Conservation (phyloP, 305 asterid genomes). For the Solanum hybrid region DNA sequence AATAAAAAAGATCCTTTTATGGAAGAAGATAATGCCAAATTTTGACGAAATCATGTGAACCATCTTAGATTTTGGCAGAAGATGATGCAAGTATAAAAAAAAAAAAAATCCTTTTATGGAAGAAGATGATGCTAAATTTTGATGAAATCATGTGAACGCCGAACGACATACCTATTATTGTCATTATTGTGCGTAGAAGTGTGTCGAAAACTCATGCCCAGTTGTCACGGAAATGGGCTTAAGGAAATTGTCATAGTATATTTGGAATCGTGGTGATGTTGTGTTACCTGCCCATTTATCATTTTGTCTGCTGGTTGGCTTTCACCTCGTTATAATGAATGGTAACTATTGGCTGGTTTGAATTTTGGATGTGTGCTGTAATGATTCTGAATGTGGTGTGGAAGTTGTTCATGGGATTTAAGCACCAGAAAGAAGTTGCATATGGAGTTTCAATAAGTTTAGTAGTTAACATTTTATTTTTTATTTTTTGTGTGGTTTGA, state of each 20-base stretch:
- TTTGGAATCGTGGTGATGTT: not conserved
- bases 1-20: not conserved
- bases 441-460: too few relatives aligned
- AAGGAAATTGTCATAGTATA: not conserved
- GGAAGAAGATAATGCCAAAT: not conserved
- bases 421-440: not conserved
- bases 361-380: not conserved
- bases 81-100: not conserved
- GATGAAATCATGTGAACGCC: not conserved
- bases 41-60: too few relatives aligned
- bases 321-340: not conserved
- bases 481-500: too few relatives aligned
- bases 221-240: not conserved
- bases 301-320: not conserved
- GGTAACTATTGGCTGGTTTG: not conserved
- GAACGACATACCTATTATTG: not conserved
- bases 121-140: not conserved
- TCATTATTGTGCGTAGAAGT: not conserved
- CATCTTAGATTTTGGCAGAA: not conserved
- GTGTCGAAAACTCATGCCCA: not conserved
- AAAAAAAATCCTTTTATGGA: not conserved
- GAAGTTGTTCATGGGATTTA: not conserved
- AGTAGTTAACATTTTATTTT: too few relatives aligned
- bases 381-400: not conserved
- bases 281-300: not conserved